These are phyloP conservation scores for Dictyostelium gargantuum DNA, from an alignment of 208 protist species.

Conservation along the genomic window DNA sequence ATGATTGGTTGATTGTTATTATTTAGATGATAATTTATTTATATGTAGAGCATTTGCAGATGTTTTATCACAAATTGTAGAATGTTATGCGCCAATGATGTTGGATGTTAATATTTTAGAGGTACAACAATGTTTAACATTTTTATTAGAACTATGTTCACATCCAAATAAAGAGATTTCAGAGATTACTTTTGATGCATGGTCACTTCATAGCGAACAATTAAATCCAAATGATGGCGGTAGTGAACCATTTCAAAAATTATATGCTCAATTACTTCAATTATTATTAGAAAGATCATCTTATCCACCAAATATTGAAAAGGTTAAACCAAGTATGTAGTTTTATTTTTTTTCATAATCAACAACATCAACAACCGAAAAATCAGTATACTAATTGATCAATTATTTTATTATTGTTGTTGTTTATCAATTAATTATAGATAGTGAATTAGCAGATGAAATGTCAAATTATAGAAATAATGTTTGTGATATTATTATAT, in stretches of 20 bases:
- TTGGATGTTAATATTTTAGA: neutral
- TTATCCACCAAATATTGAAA: neutral
- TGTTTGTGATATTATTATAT: constrained; percentile 32
- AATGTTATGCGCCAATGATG: constrained; percentile 63
- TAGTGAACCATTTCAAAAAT: constrained; percentile 1
- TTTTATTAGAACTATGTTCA: constrained; percentile 23
- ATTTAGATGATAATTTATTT: constrained; percentile 14
- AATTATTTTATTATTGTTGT: too few relatives aligned
- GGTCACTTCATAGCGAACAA: neutral
- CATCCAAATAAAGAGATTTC: constrained; percentile 48
- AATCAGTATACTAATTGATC: too few relatives aligned
- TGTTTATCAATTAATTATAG: too few relatives aligned
- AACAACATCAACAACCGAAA: too few relatives aligned
- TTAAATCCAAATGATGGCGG: neutral
- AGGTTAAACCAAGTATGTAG: neutral
- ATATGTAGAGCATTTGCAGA: constrained; percentile 46
- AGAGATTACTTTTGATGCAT: constrained; percentile 55
- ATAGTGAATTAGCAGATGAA: constrained; percentile 1
- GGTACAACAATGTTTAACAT: constrained; percentile 17
- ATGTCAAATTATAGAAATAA: constrained; percentile 33
- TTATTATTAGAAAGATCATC: constrained; percentile 38
- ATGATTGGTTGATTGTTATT: too few relatives aligned
- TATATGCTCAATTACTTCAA: constrained; percentile 41
- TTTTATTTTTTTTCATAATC: neutral
- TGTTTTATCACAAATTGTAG: constrained; percentile 56